Base-by-base conservation (phyloP, 441 rosid genomes). In the Mallotus japonicus region DNA sequence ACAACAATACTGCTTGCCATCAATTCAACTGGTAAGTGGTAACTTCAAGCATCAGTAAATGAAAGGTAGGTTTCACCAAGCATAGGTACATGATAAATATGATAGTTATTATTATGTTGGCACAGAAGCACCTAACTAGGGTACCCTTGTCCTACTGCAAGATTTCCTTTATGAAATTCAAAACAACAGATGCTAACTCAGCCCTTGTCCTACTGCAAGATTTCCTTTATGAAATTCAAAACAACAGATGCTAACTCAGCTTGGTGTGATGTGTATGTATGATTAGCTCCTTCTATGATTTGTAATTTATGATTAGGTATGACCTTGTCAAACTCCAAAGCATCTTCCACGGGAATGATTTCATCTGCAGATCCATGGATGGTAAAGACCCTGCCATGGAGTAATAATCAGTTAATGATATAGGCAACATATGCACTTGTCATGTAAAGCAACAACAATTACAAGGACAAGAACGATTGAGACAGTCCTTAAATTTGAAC, bases 201-300 rank as follows among this genome's bases (percentile, higher is more conserved):
- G 79, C 75, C n/a, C n/a, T n/a, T 73, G 32, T 81, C 76, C 73
- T 73, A 72, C 79, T 77, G 75, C 65, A 78, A 51, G 69, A 65
- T 65, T 40, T 73, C 75, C 76, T 71, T 83, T 14, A 88, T 32
- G 75, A 87, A 89, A 66, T 86, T 76, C 1, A 85, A 22, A 69
- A 87, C 88, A 61, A 71, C 71, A 5, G 87, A 76, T 46, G 86
- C 83, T 53, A 94, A 80, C 78, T 92, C 89, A 55, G 79, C 75
- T 80, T 89, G 97, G 79, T 90, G 97, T 56, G 82, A 76, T 22
- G 91, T 87, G 84, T 83, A 94, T 51, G 87, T 87, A 71, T 92
- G 99, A 81, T 90, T 88, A 64, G 97, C 97, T 80, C 89, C 99
- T 71, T 87, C 87, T 57, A 92, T 75, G 51, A 88, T 73, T 70